Evolutionary conservation across 805 yeast genomes (phyloP).

Genomic region (Candida succiphila): DNA sequence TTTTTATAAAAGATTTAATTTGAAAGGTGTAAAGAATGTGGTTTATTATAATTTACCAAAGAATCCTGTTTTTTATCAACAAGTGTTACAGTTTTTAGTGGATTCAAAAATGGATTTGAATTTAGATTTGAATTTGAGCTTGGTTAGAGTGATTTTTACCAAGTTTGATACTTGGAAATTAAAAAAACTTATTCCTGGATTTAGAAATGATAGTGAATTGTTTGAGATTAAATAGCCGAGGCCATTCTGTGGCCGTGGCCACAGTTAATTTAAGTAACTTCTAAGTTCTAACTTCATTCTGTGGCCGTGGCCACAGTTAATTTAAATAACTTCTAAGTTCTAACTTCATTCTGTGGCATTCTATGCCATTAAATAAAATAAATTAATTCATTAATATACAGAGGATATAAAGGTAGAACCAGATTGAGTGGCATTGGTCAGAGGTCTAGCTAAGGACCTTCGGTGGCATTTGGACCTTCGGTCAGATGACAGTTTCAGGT

Average conservation of each 20-base stretch:
- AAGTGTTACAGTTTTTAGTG: conserved; percentile 62
- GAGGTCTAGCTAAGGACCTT: too few species aligned
- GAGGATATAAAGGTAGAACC: not conserved
- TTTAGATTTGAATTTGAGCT: conserved; percentile 25
- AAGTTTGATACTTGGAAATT: conserved; percentile 72
- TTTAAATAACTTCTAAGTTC: too few species aligned
- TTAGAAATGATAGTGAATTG: too few species aligned
- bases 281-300: too few species aligned
- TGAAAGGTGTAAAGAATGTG: conserved; percentile 76
- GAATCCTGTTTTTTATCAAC: conserved; percentile 77
- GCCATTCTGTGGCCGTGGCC: too few species aligned
- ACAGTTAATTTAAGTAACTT: too few species aligned
- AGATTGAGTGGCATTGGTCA: not conserved
- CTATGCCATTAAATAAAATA: conserved; percentile 66
- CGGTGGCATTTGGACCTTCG: too few species aligned
- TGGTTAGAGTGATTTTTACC: conserved; percentile 54
- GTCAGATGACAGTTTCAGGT: too few species aligned
- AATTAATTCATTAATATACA: conserved; percentile 56
- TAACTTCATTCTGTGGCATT: too few species aligned
- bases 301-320: too few species aligned
- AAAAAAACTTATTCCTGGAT: conserved; percentile 83
- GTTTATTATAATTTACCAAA: conserved; percentile 78
- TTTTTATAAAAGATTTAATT: conserved; percentile 77
- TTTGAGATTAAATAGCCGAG: too few species aligned
- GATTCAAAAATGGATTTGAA: conserved; percentile 25